Evolutionary conservation across 306 rosid genomes (phyloP).

Genomic region (Purshia tridentata): DNA sequence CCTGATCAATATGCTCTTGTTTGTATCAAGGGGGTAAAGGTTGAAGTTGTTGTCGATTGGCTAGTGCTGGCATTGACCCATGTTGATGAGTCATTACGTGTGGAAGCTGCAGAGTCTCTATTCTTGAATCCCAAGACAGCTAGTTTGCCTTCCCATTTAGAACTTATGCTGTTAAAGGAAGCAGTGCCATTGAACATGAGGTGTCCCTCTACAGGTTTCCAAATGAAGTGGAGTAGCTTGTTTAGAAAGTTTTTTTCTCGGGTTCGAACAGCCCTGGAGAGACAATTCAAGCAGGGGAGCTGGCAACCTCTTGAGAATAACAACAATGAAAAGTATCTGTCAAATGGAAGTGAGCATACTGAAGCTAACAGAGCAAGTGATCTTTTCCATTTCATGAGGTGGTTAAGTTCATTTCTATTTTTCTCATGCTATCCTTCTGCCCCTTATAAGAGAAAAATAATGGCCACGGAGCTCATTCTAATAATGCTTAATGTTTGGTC

Average conservation of each 20-base stretch:
- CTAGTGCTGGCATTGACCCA: conserved; percentile 85
- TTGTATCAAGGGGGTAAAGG: conserved; percentile 68
- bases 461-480: conserved; percentile 86
- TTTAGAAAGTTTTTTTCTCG: conserved; percentile 88
- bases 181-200: conserved; percentile 96
- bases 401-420: conserved; percentile 91
- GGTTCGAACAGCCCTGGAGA: conserved; percentile 91
- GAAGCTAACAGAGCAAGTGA: conserved; percentile 60
- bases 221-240: conserved; percentile 98
- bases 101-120: conserved; percentile 90
- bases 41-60: conserved; percentile 83
- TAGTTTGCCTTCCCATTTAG: conserved; percentile 89
- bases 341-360: conserved; percentile 40
- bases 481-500: conserved; percentile 89
- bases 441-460: conserved; percentile 93
- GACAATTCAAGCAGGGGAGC: conserved; percentile 78
- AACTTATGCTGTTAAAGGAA: conserved; percentile 76
- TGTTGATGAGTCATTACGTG: conserved; percentile 89
- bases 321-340: conserved; percentile 31
- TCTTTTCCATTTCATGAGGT: conserved; percentile 88
- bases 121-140: conserved; percentile 91
- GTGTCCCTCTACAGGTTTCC: conserved; percentile 90
- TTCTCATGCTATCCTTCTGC: conserved; percentile 98
- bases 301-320: conserved; percentile 60
- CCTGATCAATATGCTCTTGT: conserved; percentile 49